Conservation (phyloP, 108 stramenopile genomes). For the Bacterosira constricta region DNA sequence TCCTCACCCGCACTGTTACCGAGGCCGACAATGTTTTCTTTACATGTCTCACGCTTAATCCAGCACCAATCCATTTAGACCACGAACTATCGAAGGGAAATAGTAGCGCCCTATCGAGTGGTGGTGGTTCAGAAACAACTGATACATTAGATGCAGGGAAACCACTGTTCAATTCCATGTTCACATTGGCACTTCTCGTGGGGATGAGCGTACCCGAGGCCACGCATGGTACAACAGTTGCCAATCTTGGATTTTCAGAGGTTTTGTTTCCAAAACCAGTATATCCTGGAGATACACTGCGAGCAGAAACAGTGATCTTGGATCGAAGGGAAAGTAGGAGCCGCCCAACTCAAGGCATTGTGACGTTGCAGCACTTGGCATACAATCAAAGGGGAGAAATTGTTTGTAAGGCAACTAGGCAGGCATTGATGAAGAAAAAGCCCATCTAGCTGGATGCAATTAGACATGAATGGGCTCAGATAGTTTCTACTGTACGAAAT, state of each 20-base stretch:
- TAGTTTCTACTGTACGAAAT: too few species aligned
- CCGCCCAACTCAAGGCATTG: conserved; percentile 48
- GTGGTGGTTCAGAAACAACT: not conserved
- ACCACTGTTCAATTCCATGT: conserved; percentile 56
- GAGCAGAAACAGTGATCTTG: conserved; percentile 44
- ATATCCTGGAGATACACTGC: conserved; percentile 49
- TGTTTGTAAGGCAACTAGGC: conserved; percentile 45
- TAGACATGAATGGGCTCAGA: too few species aligned
- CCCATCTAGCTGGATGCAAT: not conserved
- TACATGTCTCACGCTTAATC: conserved; percentile 51
- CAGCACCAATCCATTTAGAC: conserved; percentile 50
- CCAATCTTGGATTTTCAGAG: conserved; percentile 53
- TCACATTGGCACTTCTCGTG: conserved; percentile 50
- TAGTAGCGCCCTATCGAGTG: conserved; percentile 8
- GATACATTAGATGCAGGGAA: conserved; percentile 14
- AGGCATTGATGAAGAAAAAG: conserved; percentile 54
- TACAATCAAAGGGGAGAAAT: conserved; percentile 52
- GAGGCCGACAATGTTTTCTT: conserved; percentile 54
- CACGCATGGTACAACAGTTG: conserved; percentile 53
- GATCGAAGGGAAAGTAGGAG: conserved; percentile 49
- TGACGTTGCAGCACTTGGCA: conserved; percentile 45
- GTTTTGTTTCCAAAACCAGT: conserved; percentile 54
- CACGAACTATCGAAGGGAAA: conserved; percentile 47
- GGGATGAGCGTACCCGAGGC: conserved; percentile 51
- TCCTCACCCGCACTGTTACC: conserved; percentile 47